Percentiles rank a stretch among this genome's conserved stretches.
phyloP scores from a whole-genome alignment of 805 yeast genomes.

The Yarrowia sp. region DNA sequence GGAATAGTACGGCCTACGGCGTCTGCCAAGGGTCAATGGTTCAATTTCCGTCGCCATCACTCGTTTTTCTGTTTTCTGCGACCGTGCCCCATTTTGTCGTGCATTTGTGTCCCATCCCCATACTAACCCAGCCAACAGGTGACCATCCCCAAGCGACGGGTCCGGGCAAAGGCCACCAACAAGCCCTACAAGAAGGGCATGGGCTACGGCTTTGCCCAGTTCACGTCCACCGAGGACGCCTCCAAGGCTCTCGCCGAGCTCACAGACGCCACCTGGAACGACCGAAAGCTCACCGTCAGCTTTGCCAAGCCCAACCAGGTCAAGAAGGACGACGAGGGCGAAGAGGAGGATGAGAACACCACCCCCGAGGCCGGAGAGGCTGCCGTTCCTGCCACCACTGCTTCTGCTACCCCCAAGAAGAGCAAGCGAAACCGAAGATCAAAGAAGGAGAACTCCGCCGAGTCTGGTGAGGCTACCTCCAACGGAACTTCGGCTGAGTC shows the following conservation, averaged over 20 bases:
- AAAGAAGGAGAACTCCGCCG: slow-evolving; percentile 38
- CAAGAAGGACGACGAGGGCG: slow-evolving; percentile 42
- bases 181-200: slow-evolving; percentile 44
- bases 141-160: slow-evolving; percentile 38
- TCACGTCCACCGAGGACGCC: slow-evolving; percentile 53
- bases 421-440: slow-evolving; percentile 21
- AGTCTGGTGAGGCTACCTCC: slow-evolving; percentile 21
- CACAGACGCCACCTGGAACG: slow-evolving; percentile 49
- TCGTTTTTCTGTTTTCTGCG: neutral
- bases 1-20: too few species aligned
- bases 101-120: neutral
- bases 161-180: slow-evolving; percentile 33
- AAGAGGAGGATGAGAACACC: slow-evolving; percentile 9
- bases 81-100: neutral
- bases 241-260: slow-evolving; percentile 54
- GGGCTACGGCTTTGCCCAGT: slow-evolving; percentile 65
- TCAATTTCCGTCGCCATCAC: neutral
- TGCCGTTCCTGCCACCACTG: neutral
- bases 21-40: neutral
- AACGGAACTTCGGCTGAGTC: slow-evolving; percentile 37
- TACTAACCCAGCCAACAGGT: slow-evolving; percentile 37
- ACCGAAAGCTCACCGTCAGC: slow-evolving; percentile 46
- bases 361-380: neutral
- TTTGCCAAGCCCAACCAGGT: slow-evolving; percentile 51
- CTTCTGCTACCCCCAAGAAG: slow-evolving; percentile 33